Evolutionary conservation across 2,329 filamentous ascomycete species (phyloP).

Genomic region (Diaporthe batatas): DNA sequence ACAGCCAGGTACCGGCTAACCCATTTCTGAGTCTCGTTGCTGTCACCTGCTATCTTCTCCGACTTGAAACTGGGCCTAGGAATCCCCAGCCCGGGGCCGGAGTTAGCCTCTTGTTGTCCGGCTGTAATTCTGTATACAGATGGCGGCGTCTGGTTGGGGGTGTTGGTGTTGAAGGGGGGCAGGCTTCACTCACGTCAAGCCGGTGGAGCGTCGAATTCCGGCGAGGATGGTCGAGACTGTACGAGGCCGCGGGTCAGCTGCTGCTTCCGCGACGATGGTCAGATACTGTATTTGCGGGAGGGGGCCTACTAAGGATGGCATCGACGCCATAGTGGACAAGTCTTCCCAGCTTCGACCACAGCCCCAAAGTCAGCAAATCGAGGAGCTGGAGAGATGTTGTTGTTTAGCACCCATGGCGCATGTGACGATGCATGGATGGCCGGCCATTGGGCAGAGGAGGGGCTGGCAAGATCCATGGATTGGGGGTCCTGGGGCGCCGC

Average conservation of each 20-base stretch:
- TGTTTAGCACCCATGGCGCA: conserved; percentile 56
- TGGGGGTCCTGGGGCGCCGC: background rate
- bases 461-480: conserved; percentile 38
- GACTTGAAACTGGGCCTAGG: conserved; percentile 84
- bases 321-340: conserved; percentile 96
- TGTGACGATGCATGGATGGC: conserved; percentile 40
- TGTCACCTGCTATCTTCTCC: conserved; percentile 83
- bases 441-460: conserved; percentile 34
- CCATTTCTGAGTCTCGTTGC: conserved; percentile 87
- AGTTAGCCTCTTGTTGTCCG: conserved; percentile 56
- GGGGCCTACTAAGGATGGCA: conserved; percentile 84
- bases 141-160: background rate
- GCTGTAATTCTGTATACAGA: background rate
- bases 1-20: conserved; percentile 93
- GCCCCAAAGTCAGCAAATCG: conserved; percentile 77
- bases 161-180: background rate
- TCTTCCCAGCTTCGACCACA: conserved; percentile 86
- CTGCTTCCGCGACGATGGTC: background rate
- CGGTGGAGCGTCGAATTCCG: conserved; percentile 96
- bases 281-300: background rate
- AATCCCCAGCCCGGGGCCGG: conserved; percentile 55
- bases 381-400: conserved; percentile 63
- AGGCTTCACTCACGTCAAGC: conserved; percentile 85
- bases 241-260: background rate
- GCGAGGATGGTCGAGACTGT: conserved; percentile 95